phyloP scores from a whole-genome alignment of 768 basidiomycete species.

The Auricularia cornea region DNA sequence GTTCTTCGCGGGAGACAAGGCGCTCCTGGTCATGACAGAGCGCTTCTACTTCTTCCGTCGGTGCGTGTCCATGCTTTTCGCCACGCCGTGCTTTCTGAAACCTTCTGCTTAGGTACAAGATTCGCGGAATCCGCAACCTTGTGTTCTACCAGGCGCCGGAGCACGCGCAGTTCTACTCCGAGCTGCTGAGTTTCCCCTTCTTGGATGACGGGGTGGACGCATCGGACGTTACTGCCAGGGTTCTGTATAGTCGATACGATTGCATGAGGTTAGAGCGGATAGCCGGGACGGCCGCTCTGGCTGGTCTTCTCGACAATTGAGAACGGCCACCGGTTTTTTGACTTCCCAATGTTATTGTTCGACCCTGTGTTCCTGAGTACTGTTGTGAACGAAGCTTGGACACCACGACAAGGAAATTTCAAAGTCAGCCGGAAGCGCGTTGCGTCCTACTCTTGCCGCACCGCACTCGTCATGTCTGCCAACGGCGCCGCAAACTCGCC shows the following conservation, averaged over 20 bases:
- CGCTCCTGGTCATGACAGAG: constrained; percentile 87
- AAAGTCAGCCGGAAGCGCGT: too few species aligned
- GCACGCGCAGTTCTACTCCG: constrained; percentile 87
- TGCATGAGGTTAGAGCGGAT: constrained; percentile 82
- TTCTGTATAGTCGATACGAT: constrained; percentile 85
- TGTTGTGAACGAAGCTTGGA: too few species aligned
- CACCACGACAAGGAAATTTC: too few species aligned
- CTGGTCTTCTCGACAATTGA: not conserved
- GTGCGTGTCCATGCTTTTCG: constrained; percentile 26
- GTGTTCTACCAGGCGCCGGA: constrained; percentile 91
- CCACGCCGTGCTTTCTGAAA: not conserved
- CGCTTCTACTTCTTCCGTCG: constrained; percentile 98
- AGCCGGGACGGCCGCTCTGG: constrained; percentile 40
- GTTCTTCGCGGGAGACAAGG: constrained; percentile 82
- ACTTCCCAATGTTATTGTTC: too few species aligned
- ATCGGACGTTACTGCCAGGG: constrained; percentile 72
- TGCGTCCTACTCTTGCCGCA: too few species aligned
- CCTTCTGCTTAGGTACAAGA: constrained; percentile 59
- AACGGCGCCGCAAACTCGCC: too few species aligned
- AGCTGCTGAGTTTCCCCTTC: constrained; percentile 85
- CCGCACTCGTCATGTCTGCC: too few species aligned
- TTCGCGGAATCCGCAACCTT: constrained; percentile 86
- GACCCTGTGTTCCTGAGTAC: too few species aligned
- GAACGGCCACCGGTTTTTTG: too few species aligned
- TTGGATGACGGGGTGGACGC: constrained; percentile 81